Conservation (phyloP, 129 eudicot species). For the Chrysanthemum lavandulifolium region DNA sequence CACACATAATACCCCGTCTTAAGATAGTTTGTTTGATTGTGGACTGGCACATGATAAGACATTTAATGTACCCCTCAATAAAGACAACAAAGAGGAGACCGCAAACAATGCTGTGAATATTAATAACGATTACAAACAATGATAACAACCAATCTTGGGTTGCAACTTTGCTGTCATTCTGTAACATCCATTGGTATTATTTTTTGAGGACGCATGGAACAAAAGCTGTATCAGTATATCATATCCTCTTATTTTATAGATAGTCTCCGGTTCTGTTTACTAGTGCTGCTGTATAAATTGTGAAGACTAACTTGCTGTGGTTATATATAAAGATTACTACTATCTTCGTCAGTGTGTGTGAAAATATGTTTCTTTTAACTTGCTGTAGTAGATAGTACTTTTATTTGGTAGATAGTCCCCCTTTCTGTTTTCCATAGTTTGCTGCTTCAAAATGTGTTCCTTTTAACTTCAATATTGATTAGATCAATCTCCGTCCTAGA, state of each 20-base stretch:
- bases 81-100: not conserved
- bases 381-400: not conserved
- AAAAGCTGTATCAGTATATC: too few species aligned
- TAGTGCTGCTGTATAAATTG: not conserved
- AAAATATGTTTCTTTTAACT: too few species aligned
- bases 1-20: not conserved
- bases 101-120: not conserved
- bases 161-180: not conserved
- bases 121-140: not conserved
- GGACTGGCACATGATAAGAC: not conserved
- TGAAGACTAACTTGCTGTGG: not conserved
- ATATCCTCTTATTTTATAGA: not conserved
- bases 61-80: not conserved
- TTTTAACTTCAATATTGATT: not conserved
- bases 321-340: too few species aligned
- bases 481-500: not conserved
- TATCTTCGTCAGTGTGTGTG: too few species aligned
- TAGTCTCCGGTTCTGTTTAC: not conserved
- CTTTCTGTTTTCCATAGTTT: not conserved
- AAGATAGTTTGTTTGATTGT: not conserved
- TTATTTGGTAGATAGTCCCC: not conserved
- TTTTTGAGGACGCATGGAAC: too few species aligned
- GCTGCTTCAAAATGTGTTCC: not conserved
- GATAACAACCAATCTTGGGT: not conserved
- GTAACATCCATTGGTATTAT: too few species aligned